Evolutionary conservation across 228 moss, liverwort and hornwort species (phyloP), one percentile per base, ranked within the genome.

Genomic region (Sphagnum fallax): DNA sequence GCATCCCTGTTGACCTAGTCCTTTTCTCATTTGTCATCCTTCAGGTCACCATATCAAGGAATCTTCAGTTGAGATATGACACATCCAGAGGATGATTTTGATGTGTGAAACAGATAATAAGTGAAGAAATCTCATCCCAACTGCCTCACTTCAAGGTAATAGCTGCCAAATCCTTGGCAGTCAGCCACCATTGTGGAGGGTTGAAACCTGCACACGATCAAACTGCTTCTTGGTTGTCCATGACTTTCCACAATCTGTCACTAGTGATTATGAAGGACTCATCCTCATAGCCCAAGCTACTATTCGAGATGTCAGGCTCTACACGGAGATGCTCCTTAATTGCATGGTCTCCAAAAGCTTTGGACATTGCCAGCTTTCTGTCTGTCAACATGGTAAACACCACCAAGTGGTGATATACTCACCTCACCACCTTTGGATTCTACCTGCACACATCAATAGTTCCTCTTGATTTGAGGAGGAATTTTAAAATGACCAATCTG

Each of bases 201-300:
- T 32, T 32, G 84, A 79, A 49, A 84, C 79, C 52, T 69, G 70
- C 47, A 93, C 83, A 49, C 69, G 81, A 53, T 83, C 78, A 51
- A 90, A 83, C 51, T 84, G 87, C 67, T 32, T 87, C 89, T 51
- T 88, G 84, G 10, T 87, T 93, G 68, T 70, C 71, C 88, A 93
- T 84, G 12, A 87, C 90, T 71, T 90, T 90, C 92, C 90, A 93
- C 71, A 93, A 68, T 52, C 92, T 90, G 66, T 93, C 92, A 67
- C 90, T 93, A 5, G 90, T 90, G 52, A 93, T 88, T 47, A 93
- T 79, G 14, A 90, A 81, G 70, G 90, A 93, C 11, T 84, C 92
- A 65, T 93, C 92, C n/a, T 72, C 81, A 14, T 74, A 78, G 10
- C 67, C 70, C 52, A 93, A 67, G 14, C 9, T 52, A 47, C 72